A percentile compares a stretch with the other conserved stretches of the same genome.
Evolutionary conservation across 352 stramenopile genomes (phyloP).

Genomic region (Phytopythium cucurbitacearum): DNA sequence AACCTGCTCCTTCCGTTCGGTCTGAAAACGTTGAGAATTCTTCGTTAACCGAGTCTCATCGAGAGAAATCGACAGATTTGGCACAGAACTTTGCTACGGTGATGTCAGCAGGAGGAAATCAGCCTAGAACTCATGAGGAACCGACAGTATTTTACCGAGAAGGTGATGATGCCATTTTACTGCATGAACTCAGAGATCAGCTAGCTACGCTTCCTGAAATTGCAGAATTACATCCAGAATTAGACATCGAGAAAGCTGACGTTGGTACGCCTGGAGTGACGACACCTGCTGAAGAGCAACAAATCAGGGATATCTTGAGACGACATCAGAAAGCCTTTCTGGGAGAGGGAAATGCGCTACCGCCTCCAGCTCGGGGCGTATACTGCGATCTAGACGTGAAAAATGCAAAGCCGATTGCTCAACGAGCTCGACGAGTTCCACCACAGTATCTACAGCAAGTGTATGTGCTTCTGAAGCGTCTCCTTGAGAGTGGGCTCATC

Average conservation of each 20-base stretch:
- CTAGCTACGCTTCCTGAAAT: slow-evolving; percentile 5
- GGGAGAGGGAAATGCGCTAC: slow-evolving; percentile 1
- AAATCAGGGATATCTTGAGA: neutral
- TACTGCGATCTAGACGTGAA: slow-evolving; percentile 12
- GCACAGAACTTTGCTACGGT: no score
- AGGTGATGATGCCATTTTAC: slow-evolving; percentile 2
- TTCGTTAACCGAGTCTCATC: no score
- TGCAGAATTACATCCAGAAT: neutral
- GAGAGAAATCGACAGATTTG: no score
- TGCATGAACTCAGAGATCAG: slow-evolving; percentile 7
- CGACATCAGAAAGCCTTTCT: slow-evolving; percentile 1
- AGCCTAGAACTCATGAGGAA: neutral
- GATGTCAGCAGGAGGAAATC: no score
- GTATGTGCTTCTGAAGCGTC: slow-evolving; percentile 6
- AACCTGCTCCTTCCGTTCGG: no score
- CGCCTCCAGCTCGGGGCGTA: slow-evolving; percentile 7
- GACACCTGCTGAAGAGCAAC: neutral
- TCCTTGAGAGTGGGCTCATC: neutral
- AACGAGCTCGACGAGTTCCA: slow-evolving; percentile 3
- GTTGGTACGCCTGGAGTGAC: neutral
- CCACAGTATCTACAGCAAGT: slow-evolving; percentile 5
- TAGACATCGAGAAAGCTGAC: neutral
- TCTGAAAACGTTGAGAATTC: no score
- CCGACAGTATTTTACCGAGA: slow-evolving; percentile 7
- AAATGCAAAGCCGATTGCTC: slow-evolving; percentile 4